A percentile compares a stretch with the other conserved stretches of the same genome.
These are phyloP conservation scores for Spathaspora hagerdaliae DNA, from an alignment of 805 yeast genomes.

Conservation along the genomic window DNA sequence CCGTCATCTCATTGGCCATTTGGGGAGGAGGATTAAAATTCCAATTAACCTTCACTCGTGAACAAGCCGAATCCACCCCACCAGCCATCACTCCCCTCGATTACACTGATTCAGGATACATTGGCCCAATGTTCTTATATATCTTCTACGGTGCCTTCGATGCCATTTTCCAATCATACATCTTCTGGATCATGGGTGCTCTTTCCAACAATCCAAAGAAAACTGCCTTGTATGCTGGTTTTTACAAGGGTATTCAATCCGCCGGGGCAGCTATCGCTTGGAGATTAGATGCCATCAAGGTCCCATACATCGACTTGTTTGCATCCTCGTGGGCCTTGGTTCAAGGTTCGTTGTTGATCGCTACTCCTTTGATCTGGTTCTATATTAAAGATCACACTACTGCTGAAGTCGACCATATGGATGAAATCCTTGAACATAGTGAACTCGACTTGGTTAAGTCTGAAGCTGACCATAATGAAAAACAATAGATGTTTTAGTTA, in stretches of 20 bases:
- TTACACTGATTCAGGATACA: slow-evolving; percentile 43
- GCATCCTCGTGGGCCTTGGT: slow-evolving; percentile 51
- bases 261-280: slow-evolving; percentile 63
- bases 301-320: slow-evolving; percentile 39
- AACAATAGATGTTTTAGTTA: not conserved
- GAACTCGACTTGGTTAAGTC: slow-evolving; percentile 25
- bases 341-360: slow-evolving; percentile 45
- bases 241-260: slow-evolving; percentile 60
- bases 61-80: slow-evolving; percentile 17
- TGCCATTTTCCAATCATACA: slow-evolving; percentile 56
- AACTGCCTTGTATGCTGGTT: slow-evolving; percentile 54
- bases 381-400: slow-evolving; percentile 43
- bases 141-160: slow-evolving; percentile 59
- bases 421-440: slow-evolving; percentile 14
- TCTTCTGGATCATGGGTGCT: slow-evolving; percentile 58
- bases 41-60: slow-evolving; percentile 40
- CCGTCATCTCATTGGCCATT: slow-evolving; percentile 40
- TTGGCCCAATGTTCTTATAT: slow-evolving; percentile 60
- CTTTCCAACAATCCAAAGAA: slow-evolving; percentile 55
- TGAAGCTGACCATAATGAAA: slow-evolving; percentile 9
- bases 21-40: slow-evolving; percentile 60
- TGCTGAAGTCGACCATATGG: slow-evolving; percentile 27
- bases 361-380: slow-evolving; percentile 43
- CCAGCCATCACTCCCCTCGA: slow-evolving; percentile 31
- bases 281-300: slow-evolving; percentile 47